Conservation (phyloP, 306 rosid species). For the Vigna hirtella region DNA sequence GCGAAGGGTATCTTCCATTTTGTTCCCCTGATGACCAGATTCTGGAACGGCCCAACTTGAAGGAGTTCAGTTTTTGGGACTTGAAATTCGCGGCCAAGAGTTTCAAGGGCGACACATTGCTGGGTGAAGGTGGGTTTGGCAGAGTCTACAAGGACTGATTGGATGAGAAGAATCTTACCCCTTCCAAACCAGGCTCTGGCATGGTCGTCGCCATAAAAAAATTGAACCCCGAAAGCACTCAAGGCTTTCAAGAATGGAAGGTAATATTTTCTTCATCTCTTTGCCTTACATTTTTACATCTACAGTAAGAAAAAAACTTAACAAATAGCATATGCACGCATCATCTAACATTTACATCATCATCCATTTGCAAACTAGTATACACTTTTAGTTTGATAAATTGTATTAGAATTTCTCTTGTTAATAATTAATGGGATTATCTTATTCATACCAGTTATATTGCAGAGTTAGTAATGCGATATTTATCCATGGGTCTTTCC, state of each 20-base stretch:
- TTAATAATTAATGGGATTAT: neutral
- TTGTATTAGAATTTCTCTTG: too few relatives aligned
- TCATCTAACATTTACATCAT: too few relatives aligned
- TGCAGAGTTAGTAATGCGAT: neutral
- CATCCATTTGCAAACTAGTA: too few relatives aligned
- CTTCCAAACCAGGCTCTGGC: constrained; percentile 63
- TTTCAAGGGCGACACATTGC: constrained; percentile 67
- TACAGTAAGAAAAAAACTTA: too few relatives aligned
- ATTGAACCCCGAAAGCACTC: constrained; percentile 73
- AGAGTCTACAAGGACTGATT: constrained; percentile 88
- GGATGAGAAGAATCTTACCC: constrained; percentile 71
- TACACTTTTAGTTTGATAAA: too few relatives aligned
- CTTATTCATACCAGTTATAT: neutral
- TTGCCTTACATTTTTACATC: too few relatives aligned
- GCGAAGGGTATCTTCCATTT: constrained; percentile 5
- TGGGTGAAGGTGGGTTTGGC: constrained; percentile 94
- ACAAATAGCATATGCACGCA: too few relatives aligned
- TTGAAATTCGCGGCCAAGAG: constrained; percentile 66
- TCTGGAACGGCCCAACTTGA: constrained; percentile 66
- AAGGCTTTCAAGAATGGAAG: constrained; percentile 92
- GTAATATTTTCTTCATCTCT: constrained; percentile 33
- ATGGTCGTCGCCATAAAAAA: constrained; percentile 79
- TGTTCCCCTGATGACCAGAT: constrained; percentile 50
- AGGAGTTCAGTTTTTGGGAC: constrained; percentile 64
- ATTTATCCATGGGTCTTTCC: neutral